Conservation (phyloP, 352 stramenopile genomes). For the Phytopythium boreale region DNA sequence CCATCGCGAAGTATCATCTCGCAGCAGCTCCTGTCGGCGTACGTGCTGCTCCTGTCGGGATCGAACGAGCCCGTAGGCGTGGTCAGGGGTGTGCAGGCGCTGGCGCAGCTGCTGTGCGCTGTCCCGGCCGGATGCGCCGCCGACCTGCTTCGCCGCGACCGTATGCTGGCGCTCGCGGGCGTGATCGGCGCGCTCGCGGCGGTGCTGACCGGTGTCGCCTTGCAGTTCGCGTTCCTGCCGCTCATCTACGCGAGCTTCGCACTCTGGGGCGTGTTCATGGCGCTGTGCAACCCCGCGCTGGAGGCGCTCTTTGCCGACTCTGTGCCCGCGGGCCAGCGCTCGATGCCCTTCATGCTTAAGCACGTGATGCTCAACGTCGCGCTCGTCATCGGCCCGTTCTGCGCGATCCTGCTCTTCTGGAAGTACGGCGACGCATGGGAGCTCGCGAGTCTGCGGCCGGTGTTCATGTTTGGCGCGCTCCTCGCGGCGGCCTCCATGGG, state of each 20-base stretch:
- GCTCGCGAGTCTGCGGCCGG: slow-evolving; percentile 47
- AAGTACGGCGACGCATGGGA: slow-evolving; percentile 77
- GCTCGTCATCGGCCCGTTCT: slow-evolving; percentile 48
- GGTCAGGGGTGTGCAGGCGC: slow-evolving; percentile 43
- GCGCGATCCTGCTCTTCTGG: slow-evolving; percentile 64
- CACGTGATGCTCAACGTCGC: slow-evolving; percentile 55
- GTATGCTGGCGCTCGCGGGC: slow-evolving; percentile 36
- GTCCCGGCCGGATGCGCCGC: slow-evolving; percentile 54
- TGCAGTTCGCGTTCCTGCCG: slow-evolving; percentile 36
- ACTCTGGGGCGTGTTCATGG: slow-evolving; percentile 78
- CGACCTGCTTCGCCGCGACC: slow-evolving; percentile 53
- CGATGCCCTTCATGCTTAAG: slow-evolving; percentile 75
- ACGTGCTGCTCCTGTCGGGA: slow-evolving; percentile 51
- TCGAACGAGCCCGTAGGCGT: slow-evolving; percentile 45
- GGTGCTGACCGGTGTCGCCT: slow-evolving; percentile 37
- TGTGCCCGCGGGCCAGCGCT: slow-evolving; percentile 59
- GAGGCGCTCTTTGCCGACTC: slow-evolving; percentile 87
- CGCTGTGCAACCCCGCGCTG: slow-evolving; percentile 68
- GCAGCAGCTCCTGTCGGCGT: slow-evolving; percentile 54
- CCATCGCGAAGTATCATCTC: slow-evolving; percentile 38
- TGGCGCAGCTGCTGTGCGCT: slow-evolving; percentile 49
- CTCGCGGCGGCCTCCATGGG: slow-evolving; percentile 58
- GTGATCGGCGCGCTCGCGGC: slow-evolving; percentile 34
- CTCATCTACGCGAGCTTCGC: slow-evolving; percentile 65
- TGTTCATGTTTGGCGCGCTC: slow-evolving; percentile 66